Evolutionary conservation across 176 grass and related monocot species (phyloP).

Genomic region (Elaeis guineensis): DNA sequence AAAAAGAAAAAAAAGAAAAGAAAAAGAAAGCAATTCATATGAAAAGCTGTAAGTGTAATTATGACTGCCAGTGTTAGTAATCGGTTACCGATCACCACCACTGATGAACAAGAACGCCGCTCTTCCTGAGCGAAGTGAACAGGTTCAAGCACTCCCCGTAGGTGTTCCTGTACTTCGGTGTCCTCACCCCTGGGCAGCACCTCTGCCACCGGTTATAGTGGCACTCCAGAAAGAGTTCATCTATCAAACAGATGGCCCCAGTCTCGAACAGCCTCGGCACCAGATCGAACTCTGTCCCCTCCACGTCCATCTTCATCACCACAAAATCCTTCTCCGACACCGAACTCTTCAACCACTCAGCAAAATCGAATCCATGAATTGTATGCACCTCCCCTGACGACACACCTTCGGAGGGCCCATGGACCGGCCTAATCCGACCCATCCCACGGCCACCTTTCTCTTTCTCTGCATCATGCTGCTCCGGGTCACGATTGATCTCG

Average conservation of each 20-base stretch:
- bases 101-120: conserved; percentile 74
- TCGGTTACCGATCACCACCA: conserved; percentile 47
- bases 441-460: conserved; percentile 29
- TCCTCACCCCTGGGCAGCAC: conserved; percentile 59
- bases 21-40: neutral
- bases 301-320: conserved; percentile 89
- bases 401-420: neutral
- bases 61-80: neutral
- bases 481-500: conserved; percentile 48
- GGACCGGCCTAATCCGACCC: conserved; percentile 45
- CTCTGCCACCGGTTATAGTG: conserved; percentile 83
- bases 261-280: conserved; percentile 44
- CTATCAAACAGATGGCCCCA: conserved; percentile 48
- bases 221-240: conserved; percentile 80
- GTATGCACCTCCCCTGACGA: conserved; percentile 25
- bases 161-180: conserved; percentile 58
- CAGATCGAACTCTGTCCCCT: conserved; percentile 70
- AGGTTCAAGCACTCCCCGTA: conserved; percentile 52
- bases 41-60: conserved; percentile 4
- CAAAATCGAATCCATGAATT: conserved; percentile 60
- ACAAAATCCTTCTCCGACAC: conserved; percentile 53
- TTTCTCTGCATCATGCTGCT: conserved; percentile 36
- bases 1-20: neutral
- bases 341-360: conserved; percentile 43
- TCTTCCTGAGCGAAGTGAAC: conserved; percentile 43